Evolutionary conservation across 176 grass and related monocot genomes (phyloP).

Genomic region (Panicum miliaceum): DNA sequence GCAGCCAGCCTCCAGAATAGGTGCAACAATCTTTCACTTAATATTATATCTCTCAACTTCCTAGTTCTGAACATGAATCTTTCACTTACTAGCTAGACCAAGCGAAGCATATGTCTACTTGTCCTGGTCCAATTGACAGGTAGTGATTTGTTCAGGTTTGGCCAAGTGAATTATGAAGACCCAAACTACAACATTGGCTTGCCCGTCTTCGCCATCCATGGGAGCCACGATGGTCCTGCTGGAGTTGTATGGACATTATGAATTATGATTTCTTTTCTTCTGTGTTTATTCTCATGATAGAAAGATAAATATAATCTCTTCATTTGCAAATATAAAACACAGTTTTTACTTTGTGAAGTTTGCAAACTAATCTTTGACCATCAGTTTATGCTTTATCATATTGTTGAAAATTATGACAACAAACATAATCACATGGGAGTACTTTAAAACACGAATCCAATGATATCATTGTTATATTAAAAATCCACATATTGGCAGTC

Average conservation of each 20-base stretch:
- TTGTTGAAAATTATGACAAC: background rate
- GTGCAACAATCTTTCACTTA: background rate
- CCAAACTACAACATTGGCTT: constrained; percentile 76
- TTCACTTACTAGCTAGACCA: background rate
- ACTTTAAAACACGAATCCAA: background rate
- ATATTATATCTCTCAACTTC: background rate
- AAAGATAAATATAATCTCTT: background rate
- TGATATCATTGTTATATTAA: background rate
- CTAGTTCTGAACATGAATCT: background rate
- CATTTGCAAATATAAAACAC: background rate
- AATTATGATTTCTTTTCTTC: background rate
- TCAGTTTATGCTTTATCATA: background rate
- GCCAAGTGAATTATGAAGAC: constrained; percentile 86
- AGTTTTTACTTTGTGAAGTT: background rate
- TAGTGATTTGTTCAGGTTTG: constrained; percentile 54
- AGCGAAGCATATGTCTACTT: background rate
- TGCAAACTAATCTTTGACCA: background rate
- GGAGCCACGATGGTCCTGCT: constrained; percentile 77
- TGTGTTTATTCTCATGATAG: background rate
- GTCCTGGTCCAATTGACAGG: background rate
- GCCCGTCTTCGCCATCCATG: constrained; percentile 93
- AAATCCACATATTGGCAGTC: background rate
- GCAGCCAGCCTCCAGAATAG: constrained; percentile 64
- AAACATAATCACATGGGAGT: background rate
- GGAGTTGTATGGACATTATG: constrained; percentile 65